A percentile compares a stretch with the other conserved stretches of the same genome.
Evolutionary conservation across 2,329 filamentous ascomycete genomes (phyloP).

Genomic region (Pyrenophora seminiperda): DNA sequence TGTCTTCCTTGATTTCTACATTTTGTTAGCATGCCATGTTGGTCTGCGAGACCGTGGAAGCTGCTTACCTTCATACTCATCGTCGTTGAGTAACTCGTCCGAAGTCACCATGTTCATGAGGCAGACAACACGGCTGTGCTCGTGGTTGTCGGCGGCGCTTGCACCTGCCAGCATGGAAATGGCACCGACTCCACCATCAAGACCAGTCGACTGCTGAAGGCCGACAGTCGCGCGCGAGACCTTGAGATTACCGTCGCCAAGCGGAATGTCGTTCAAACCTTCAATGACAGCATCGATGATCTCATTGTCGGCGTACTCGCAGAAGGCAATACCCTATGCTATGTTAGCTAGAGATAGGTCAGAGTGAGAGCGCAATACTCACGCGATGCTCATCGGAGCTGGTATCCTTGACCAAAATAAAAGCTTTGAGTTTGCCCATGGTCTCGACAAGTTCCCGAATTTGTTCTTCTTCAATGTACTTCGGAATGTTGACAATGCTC

Average conservation of each 20-base stretch:
- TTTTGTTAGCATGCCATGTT: conserved; percentile 8
- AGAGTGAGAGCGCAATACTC: conserved; percentile 48
- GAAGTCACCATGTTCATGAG: conserved; percentile 98
- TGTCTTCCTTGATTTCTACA: conserved; percentile 93
- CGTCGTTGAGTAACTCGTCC: conserved; percentile 89
- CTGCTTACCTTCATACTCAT: conserved; percentile 81
- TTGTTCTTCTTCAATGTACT: conserved; percentile 87
- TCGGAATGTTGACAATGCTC: conserved; percentile 85
- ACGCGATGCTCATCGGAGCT: conserved; percentile 86
- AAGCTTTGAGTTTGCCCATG: conserved; percentile 92
- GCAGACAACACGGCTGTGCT: conserved; percentile 83
- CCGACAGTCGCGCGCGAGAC: conserved; percentile 90
- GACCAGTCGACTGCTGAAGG: conserved; percentile 85
- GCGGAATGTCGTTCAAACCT: conserved; percentile 88
- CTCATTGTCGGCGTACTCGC: conserved; percentile 82
- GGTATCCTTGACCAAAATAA: conserved; percentile 85
- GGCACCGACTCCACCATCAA: conserved; percentile 95
- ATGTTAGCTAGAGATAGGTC: conserved; percentile 15
- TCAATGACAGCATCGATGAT: conserved; percentile 86
- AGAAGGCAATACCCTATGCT: conserved; percentile 87
- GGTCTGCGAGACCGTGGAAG: conserved; percentile 49
- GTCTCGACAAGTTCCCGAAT: conserved; percentile 86
- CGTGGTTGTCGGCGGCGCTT: conserved; percentile 71
- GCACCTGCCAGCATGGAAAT: conserved; percentile 98
- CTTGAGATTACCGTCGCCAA: conserved; percentile 84